Percentiles rank a stretch among this genome's conserved stretches.
phyloP scores from a whole-genome alignment of 495 filamentous ascomycete species.

The Usnea hakonensis region DNA sequence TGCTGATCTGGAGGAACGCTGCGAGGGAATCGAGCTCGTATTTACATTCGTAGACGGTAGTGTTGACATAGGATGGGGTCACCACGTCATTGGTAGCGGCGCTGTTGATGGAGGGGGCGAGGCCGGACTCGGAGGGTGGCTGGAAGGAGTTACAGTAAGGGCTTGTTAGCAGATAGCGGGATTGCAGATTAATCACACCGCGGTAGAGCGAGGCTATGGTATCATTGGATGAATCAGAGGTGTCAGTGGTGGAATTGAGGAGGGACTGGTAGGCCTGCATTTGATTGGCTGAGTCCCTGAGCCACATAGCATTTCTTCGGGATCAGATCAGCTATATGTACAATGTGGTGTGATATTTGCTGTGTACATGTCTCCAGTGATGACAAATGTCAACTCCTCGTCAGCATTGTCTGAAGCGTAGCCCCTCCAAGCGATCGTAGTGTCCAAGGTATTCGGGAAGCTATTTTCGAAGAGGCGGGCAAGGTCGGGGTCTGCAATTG shows the following conservation, averaged over 20 bases:
- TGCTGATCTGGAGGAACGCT: conserved; percentile 53
- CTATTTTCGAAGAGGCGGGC: conserved; percentile 54
- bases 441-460: conserved; percentile 61
- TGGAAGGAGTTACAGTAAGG: conserved; percentile 61
- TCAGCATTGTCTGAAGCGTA: conserved; percentile 39
- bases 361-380: conserved; percentile 49
- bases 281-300: conserved; percentile 60
- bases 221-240: conserved; percentile 32
- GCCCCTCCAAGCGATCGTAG: conserved; percentile 55
- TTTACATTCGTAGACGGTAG: conserved; percentile 54
- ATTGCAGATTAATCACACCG: conserved; percentile 60
- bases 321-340: background rate
- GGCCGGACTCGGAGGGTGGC: conserved; percentile 46
- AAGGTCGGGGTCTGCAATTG: conserved; percentile 56
- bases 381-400: conserved; percentile 39
- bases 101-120: conserved; percentile 40
- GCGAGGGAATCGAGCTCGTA: conserved; percentile 61
- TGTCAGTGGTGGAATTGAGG: conserved; percentile 33
- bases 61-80: conserved; percentile 40
- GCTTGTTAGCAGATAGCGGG: conserved; percentile 48
- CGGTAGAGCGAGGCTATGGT: conserved; percentile 51
- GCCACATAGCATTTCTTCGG: conserved; percentile 54
- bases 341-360: too few species aligned
- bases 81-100: conserved; percentile 38
- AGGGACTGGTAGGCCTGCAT: conserved; percentile 54